Conservation (phyloP, 345 rosid genomes). For the Chamaenerion angustifolium region DNA sequence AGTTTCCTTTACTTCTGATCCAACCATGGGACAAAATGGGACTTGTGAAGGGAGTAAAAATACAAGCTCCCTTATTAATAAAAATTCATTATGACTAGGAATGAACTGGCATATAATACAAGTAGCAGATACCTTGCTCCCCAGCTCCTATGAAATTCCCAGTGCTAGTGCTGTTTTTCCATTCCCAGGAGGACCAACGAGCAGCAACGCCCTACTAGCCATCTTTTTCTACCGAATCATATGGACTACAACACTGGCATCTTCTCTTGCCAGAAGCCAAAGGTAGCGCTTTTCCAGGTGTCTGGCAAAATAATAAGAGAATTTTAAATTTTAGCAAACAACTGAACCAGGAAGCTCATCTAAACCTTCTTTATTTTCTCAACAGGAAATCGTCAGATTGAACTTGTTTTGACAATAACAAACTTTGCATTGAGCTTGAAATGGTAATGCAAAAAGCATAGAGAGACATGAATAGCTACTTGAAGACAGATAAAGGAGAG, state of each 20-base stretch:
- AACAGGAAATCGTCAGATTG: too few relatives aligned
- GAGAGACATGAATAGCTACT: too few relatives aligned
- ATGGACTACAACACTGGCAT: conserved; percentile 84
- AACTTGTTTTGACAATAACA: too few relatives aligned
- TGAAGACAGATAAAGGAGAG: too few relatives aligned
- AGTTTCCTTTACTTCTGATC: conserved; percentile 98
- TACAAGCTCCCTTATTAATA: neutral
- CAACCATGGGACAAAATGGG: conserved; percentile 99
- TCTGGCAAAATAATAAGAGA: conserved; percentile 20
- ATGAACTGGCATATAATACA: too few relatives aligned
- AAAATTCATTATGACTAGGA: too few relatives aligned
- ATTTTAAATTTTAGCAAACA: neutral
- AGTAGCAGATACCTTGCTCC: conserved; percentile 40
- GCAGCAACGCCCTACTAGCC: conserved; percentile 90
- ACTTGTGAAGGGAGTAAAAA: conserved; percentile 12
- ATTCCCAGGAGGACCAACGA: conserved; percentile 97
- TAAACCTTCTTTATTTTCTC: too few relatives aligned
- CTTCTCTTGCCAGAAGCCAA: conserved; percentile 97
- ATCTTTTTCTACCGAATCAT: too few relatives aligned
- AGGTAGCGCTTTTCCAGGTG: conserved; percentile 53
- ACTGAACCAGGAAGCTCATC: too few relatives aligned
- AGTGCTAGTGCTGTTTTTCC: conserved; percentile 98
- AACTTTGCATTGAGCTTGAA: too few relatives aligned
- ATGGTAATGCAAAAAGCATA: too few relatives aligned
- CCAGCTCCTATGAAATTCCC: conserved; percentile 87